Conservation (phyloP, 2,329 filamentous ascomycete species). For the Ilyonectria destructans region DNA sequence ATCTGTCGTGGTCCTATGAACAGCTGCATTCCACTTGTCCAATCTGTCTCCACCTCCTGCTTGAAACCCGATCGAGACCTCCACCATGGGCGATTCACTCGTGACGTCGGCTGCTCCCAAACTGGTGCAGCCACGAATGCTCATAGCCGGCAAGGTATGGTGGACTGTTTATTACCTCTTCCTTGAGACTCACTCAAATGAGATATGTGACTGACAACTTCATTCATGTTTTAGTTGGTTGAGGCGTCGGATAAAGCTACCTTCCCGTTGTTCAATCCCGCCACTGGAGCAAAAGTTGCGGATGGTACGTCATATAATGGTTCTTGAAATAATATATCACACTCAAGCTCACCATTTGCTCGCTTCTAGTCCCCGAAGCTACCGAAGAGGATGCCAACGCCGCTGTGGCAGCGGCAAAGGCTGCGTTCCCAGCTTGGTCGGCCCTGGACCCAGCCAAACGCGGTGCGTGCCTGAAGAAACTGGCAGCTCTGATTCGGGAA, state of each 20-base stretch:
- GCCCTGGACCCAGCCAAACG: constrained; percentile 58
- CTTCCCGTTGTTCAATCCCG: constrained; percentile 41
- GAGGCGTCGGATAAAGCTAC: constrained; percentile 38
- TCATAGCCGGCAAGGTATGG: constrained; percentile 40
- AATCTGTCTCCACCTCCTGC: background rate
- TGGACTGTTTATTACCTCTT: background rate
- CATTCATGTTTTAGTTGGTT: constrained; percentile 27
- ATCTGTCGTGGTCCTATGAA: background rate
- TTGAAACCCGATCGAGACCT: background rate
- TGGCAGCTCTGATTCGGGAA: constrained; percentile 61
- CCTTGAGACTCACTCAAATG: background rate
- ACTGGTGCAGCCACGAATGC: constrained; percentile 30
- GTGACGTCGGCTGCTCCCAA: background rate
- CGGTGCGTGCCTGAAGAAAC: constrained; percentile 60
- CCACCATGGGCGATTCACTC: constrained; percentile 4
- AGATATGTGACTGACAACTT: constrained; percentile 2
- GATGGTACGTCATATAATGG: constrained; percentile 18
- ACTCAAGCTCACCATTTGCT: background rate
- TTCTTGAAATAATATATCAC: fast-evolving
- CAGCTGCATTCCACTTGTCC: background rate
- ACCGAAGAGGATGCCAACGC: constrained; percentile 63
- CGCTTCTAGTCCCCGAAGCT: constrained; percentile 55
- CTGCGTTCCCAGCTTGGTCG: constrained; percentile 65
- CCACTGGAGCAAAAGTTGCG: constrained; percentile 37
- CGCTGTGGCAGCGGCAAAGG: constrained; percentile 65